phyloP scores from a whole-genome alignment of 108 stramenopile species.

The Cyclotella baltica region DNA sequence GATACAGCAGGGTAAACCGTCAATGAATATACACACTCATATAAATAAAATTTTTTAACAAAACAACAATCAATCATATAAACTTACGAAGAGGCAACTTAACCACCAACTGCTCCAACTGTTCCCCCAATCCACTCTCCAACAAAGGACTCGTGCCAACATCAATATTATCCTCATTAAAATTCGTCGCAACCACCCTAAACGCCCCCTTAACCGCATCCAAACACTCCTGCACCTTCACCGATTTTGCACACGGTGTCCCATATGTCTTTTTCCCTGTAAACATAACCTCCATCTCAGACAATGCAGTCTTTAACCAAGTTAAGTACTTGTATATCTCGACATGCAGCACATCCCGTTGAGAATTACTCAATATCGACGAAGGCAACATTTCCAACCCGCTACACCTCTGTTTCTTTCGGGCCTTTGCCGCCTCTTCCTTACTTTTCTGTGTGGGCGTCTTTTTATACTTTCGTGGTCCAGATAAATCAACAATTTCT shows the following conservation, averaged over 20 bases:
- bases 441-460: not conserved
- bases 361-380: conserved; percentile 5
- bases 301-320: conserved; percentile 3
- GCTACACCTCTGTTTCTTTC: not conserved
- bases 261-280: not conserved
- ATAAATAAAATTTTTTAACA: not conserved
- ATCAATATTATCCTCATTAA: not conserved
- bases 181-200: not conserved
- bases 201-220: not conserved
- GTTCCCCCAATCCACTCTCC: not conserved
- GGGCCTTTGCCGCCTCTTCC: not conserved
- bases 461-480: not conserved
- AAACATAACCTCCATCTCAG: not conserved
- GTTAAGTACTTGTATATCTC: conserved; percentile 25
- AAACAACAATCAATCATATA: not conserved
- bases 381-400: conserved; percentile 7
- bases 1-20: too few species aligned
- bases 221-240: not conserved
- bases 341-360: conserved; percentile 16
- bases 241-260: not conserved
- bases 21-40: not conserved
- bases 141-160: not conserved
- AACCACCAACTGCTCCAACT: not conserved
- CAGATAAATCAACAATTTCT: not conserved
- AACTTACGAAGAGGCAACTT: not conserved